A percentile compares a stretch with the other conserved stretches of the same genome.
These are phyloP conservation scores for Eutrema japonicum DNA, from an alignment of 345 rosid species.

Conservation along the genomic window DNA sequence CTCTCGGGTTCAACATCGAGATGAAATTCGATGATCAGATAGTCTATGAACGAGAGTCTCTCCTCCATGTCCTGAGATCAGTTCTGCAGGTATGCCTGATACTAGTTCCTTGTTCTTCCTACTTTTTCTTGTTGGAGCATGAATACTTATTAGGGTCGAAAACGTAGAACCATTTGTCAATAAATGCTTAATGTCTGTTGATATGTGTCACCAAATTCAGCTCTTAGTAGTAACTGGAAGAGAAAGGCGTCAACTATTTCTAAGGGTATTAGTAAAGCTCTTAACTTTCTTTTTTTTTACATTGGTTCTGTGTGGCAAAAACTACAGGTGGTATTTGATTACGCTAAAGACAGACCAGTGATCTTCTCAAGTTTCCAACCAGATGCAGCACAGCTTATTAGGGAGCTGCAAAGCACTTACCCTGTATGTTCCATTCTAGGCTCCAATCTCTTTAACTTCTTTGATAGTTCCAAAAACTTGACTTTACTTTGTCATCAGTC, in stretches of 20 bases:
- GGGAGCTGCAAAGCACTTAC: constrained; percentile 69
- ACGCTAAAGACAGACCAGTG: constrained; percentile 65
- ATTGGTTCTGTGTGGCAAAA: constrained; percentile 4
- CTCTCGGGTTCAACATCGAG: constrained; percentile 88
- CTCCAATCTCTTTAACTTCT: background rate
- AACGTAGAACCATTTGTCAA: too few species aligned
- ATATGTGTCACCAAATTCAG: too few species aligned
- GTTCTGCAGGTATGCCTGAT: constrained; percentile 54
- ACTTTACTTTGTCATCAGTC: too few species aligned
- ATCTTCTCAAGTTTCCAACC: constrained; percentile 94
- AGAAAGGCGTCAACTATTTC: background rate
- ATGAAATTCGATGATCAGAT: constrained; percentile 78
- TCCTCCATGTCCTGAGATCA: constrained; percentile 57
- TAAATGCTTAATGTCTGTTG: too few species aligned
- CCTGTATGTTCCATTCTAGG: constrained; percentile 64
- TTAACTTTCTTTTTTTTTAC: background rate
- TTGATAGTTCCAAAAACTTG: too few species aligned
- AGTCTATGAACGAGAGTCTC: constrained; percentile 65
- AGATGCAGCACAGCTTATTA: constrained; percentile 74
- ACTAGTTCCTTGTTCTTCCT: background rate
- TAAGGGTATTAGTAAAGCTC: background rate
- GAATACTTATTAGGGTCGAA: background rate
- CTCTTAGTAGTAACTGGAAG: too few species aligned
- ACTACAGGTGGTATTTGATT: constrained; percentile 62
- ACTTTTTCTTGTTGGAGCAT: background rate